These are phyloP conservation scores for Cercophora scortea DNA, from an alignment of 495 filamentous ascomycete genomes.

Conservation along the genomic window DNA sequence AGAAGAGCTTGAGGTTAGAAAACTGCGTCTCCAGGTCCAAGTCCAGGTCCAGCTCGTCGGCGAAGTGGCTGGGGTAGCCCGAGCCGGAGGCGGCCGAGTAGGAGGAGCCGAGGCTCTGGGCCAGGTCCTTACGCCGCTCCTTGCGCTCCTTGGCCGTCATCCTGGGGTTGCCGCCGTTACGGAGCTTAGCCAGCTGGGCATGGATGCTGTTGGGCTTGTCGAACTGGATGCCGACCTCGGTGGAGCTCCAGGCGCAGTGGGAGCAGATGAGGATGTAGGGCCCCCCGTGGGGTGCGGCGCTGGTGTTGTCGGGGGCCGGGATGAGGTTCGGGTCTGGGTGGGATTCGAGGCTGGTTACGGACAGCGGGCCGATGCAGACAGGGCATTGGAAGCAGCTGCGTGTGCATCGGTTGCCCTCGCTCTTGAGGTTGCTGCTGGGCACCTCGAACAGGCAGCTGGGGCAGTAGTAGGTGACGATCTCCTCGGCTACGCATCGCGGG, in stretches of 20 bases:
- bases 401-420: constrained; percentile 87
- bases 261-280: constrained; percentile 77
- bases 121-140: constrained; percentile 36
- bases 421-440: constrained; percentile 79
- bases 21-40: constrained; percentile 42
- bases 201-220: constrained; percentile 81
- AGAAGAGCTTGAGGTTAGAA: constrained; percentile 59
- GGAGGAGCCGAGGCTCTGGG: constrained; percentile 7
- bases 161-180: constrained; percentile 40
- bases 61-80: constrained; percentile 5
- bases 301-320: constrained; percentile 24
- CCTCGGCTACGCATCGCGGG: constrained; percentile 82
- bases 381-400: constrained; percentile 95
- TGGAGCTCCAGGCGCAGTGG: constrained; percentile 86
- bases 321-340: constrained; percentile 36
- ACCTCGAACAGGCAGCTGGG: constrained; percentile 96
- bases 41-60: constrained; percentile 4
- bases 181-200: constrained; percentile 60
- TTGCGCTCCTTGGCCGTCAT: constrained; percentile 32
- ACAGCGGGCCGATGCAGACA: constrained; percentile 71
- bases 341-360: constrained; percentile 59
- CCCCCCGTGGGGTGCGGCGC: constrained; percentile 29
- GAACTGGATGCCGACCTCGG: constrained; percentile 84
- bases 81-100: background rate
- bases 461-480: constrained; percentile 90